These are phyloP conservation scores for Melampsora americana DNA, from an alignment of 1,284 basidiomycete genomes.

Conservation along the genomic window DNA sequence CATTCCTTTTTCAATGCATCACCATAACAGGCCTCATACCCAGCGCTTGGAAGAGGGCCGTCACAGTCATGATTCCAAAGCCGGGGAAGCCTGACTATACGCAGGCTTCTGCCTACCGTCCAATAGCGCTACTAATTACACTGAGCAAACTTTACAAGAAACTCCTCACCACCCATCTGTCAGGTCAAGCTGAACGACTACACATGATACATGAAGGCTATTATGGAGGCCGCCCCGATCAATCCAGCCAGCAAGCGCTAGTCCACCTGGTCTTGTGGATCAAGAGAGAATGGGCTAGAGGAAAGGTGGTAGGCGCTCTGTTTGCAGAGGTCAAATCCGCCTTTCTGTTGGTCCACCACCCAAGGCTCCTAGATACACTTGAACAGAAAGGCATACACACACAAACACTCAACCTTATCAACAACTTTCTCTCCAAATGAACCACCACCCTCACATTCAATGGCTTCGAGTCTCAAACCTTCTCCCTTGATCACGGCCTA, in stretches of 20 bases:
- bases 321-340: not conserved
- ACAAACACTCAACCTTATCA: too few species aligned
- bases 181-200: not conserved
- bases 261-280: not conserved
- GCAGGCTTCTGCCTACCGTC: not conserved
- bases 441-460: too few species aligned
- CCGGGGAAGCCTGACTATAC: slow-evolving; percentile 11
- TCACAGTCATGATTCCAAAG: slow-evolving; percentile 17
- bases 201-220: not conserved
- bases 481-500: too few species aligned
- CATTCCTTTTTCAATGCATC: too few species aligned
- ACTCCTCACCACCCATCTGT: not conserved
- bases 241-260: not conserved
- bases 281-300: not conserved
- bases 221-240: too few species aligned
- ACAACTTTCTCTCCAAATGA: too few species aligned
- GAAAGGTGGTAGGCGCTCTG: not conserved
- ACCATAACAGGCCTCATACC: slow-evolving; percentile 8
- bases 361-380: too few species aligned
- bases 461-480: too few species aligned
- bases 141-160: not conserved
- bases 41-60: not conserved
- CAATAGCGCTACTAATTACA: too few species aligned
- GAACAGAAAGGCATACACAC: too few species aligned
- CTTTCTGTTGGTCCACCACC: too few species aligned